Evolutionary conservation across 2,329 filamentous ascomycete species (phyloP).

Genomic region (Colletotrichum noveboracense): DNA sequence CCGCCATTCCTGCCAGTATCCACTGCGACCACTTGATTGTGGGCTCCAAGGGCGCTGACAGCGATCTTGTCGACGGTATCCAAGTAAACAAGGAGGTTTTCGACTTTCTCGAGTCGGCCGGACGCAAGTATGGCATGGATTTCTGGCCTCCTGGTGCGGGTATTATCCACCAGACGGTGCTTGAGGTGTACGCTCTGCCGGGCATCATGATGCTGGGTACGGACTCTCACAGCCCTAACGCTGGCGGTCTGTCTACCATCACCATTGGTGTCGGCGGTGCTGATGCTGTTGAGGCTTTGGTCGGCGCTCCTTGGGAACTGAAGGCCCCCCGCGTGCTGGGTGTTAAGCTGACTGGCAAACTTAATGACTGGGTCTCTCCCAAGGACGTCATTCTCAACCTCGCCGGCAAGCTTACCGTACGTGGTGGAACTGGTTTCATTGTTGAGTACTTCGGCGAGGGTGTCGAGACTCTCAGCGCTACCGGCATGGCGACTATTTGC

Average conservation of each 20-base stretch:
- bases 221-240: slow-evolving; percentile 96
- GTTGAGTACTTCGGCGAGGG: slow-evolving; percentile 95
- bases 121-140: slow-evolving; percentile 90
- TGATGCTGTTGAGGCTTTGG: slow-evolving; percentile 94
- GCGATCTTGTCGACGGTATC: slow-evolving; percentile 85
- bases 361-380: slow-evolving; percentile 89
- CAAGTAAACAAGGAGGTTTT: slow-evolving; percentile 96
- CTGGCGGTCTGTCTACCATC: slow-evolving; percentile 90
- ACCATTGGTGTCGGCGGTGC: slow-evolving; percentile 97
- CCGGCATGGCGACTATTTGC: slow-evolving; percentile 89
- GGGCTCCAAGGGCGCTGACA: slow-evolving; percentile 86
- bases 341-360: slow-evolving; percentile 80
- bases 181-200: slow-evolving; percentile 98
- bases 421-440: slow-evolving; percentile 91
- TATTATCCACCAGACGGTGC: slow-evolving; percentile 96
- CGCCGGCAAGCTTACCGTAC: slow-evolving; percentile 87
- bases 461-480: slow-evolving; percentile 86
- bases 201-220: slow-evolving; percentile 99
- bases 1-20: slow-evolving; percentile 94
- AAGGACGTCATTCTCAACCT: slow-evolving; percentile 95
- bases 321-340: slow-evolving; percentile 92
- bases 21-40: slow-evolving; percentile 99
- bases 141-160: slow-evolving; percentile 95
- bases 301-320: slow-evolving; percentile 96
- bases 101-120: slow-evolving; percentile 93